Conservation (phyloP, 1,139 yeast species). For the Yamadazyma spencermartinsiae region DNA sequence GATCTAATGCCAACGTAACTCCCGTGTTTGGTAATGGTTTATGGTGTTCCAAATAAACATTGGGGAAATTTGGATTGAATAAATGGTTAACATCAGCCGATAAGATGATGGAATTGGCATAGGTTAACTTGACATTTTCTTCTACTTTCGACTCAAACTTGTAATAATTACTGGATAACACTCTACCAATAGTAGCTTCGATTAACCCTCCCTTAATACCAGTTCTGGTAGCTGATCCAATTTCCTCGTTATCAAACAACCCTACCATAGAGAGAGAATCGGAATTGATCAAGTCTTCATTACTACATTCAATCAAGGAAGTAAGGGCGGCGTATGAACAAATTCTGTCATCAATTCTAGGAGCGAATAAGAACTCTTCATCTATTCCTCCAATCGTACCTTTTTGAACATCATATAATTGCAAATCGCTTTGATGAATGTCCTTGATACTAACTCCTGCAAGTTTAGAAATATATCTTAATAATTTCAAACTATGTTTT, state of each 20-base stretch:
- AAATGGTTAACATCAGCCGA: conserved; percentile 52
- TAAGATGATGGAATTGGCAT: conserved; percentile 38
- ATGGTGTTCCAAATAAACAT: conserved; percentile 39
- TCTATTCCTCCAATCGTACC: conserved; percentile 43
- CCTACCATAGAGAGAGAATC: conserved; percentile 39
- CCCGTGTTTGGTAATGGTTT: conserved; percentile 46
- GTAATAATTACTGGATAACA: conserved; percentile 25
- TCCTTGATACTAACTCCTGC: conserved; percentile 26
- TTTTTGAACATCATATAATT: conserved; percentile 42
- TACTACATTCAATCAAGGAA: conserved; percentile 30
- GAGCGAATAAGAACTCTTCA: conserved; percentile 43
- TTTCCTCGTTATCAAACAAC: conserved; percentile 47
- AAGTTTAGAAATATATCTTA: conserved; percentile 35
- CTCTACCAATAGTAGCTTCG: conserved; percentile 37
- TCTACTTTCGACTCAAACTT: conserved; percentile 20
- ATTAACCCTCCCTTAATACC: conserved; percentile 43
- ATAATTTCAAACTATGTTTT: conserved; percentile 37
- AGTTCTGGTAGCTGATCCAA: conserved; percentile 44
- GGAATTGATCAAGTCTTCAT: conserved; percentile 19
- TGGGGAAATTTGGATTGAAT: conserved; percentile 43
- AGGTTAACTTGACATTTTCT: conserved; percentile 25
- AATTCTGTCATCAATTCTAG: conserved; percentile 46
- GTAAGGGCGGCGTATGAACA: conserved; percentile 44
- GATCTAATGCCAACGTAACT: conserved; percentile 39
- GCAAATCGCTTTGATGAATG: conserved; percentile 39